Percentiles rank a stretch among this genome's conserved stretches.
Evolutionary conservation across 768 basidiomycete genomes (phyloP).

Genomic region (Pleurotus sapidus): DNA sequence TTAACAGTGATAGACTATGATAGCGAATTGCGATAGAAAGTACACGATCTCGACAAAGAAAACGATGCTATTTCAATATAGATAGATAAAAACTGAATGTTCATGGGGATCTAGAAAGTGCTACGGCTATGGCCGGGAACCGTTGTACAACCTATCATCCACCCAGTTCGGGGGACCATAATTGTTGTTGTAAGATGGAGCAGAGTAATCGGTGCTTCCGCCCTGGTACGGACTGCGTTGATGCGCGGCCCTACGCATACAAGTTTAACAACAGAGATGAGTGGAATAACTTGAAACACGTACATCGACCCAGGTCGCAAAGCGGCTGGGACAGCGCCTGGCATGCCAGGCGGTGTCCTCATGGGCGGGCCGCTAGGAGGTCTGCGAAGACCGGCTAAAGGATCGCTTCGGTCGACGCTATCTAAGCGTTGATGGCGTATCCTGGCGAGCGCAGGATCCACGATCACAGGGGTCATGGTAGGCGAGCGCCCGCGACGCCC

Average conservation of each 20-base stretch:
- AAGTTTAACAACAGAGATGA: constrained; percentile 14
- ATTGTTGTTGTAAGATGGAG: constrained; percentile 26
- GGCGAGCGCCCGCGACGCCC: constrained; percentile 12
- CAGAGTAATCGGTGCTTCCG: constrained; percentile 18
- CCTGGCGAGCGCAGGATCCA: constrained; percentile 10
- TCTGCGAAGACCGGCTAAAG: constrained; percentile 15
- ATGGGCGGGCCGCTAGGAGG: constrained; percentile 11
- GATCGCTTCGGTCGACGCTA: constrained; percentile 19
- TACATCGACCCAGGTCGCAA: constrained; percentile 22
- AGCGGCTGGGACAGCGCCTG: constrained; percentile 3
- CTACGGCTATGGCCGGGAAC: constrained; percentile 7
- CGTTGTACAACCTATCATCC: constrained; percentile 43
- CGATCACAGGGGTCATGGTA: constrained; percentile 1
- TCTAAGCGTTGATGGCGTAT: constrained; percentile 15
- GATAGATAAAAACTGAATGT: background rate
- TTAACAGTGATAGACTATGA: background rate
- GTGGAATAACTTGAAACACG: background rate
- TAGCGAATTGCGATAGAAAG: constrained; percentile 3
- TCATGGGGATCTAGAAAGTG: background rate
- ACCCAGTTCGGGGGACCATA: constrained; percentile 36
- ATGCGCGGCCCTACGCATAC: constrained; percentile 26
- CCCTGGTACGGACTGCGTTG: constrained; percentile 20
- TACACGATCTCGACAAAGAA: constrained; percentile 4
- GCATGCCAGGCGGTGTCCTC: background rate
- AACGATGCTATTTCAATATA: background rate